Evolutionary conservation across 495 filamentous ascomycete genomes (phyloP), one percentile per base, ranked within the genome.

Genomic region (Penicillium taxi): DNA sequence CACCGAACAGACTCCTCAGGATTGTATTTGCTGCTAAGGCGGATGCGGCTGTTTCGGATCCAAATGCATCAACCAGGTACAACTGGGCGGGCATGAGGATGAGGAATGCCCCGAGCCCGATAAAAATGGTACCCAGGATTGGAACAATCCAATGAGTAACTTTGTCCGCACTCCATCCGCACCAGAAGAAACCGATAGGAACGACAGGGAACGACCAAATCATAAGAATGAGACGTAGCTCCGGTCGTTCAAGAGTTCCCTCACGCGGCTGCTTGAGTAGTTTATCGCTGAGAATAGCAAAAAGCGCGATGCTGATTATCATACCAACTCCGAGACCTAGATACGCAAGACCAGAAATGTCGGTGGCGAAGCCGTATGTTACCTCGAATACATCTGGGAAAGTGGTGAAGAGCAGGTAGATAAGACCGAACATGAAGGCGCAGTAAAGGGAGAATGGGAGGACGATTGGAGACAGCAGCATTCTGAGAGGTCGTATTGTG

Each of bases 351-450:
- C 64, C 63, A 19, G 51, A 48, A 6, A 53, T 47, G 14, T 32
- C 39, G 4, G 45, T 31, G 16, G 36, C 40, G 41, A 62, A 65
- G 26, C 47, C 44, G 35, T 67, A 69, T 13, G 44, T 38, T 6
- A 32, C 41, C 18, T 52, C 44, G 35, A 56, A 67, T 3, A 69
- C 49, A n/a, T 9, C n/a, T 5, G 58, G 44, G 33, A 66, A 61
- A 26, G 63, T 67, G 9, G 65, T 59, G 32, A 69, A 59, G 17
- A 69, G 52, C 9, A 69, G 49, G 42, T 56, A 69, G 11, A 62
- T 35, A 13, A 61, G 39, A 2, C 59, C 59, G 32, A 59, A 66
- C 1, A 55, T 31, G 9, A 66, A 41, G 2, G 61, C 52, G 31
- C 52, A 41, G 48, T 60, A 64, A 13, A 63, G 17, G 8, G 56